Base-by-base conservation (phyloP, 164 flowering plant species). In the Santalum album region DNA sequence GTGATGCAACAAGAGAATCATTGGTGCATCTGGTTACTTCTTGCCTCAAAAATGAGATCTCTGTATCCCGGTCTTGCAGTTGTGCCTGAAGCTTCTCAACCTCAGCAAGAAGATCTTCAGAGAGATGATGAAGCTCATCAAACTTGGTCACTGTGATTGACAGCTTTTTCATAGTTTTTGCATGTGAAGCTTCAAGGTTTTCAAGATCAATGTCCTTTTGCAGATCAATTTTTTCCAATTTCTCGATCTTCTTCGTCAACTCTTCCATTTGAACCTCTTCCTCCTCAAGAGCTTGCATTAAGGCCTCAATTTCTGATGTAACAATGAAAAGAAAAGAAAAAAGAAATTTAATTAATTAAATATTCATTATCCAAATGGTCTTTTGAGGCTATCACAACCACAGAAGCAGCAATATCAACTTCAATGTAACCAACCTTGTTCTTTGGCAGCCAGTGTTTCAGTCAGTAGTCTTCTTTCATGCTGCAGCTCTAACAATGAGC, bases 201-300 rank as follows among this genome's bases (percentile, higher is more conserved):
- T 81, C 86, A 57, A 87, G 42, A 25, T 76, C 88, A 35, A 69
- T 35, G 61, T 79, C 73, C 74, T 86, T 94, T 60, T 79, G 76
- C 22, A 70, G 75, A 71, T 84, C 34, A 45, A 53, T 61, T 46
- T 68, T 73, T 68, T 86, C 96, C 62, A 90, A 63, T 38, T 76
- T 84, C 26, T 52, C 70, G 54, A 73, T 60, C 74, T 64, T 86
- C 57, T 55, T 75, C 22, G 51, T 71, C 69, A 82, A 58, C 43
- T 65, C 80, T 64, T 83, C 95, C 87, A 94, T 82, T 72, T 94
- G 88, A 9, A 69, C 56, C 75, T 94, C 99, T 67, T 90, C 96
- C 69, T 85, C 97, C 54, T 94, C 99, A 63, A 94, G 90, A 21
- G 96, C 99, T 75, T 90, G 97, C 92, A 87, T 79, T 52, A 94